Percentiles rank a stretch among this genome's conserved stretches.
phyloP scores from a whole-genome alignment of 495 filamentous ascomycete species.

The Evansstolkia leycettana region DNA sequence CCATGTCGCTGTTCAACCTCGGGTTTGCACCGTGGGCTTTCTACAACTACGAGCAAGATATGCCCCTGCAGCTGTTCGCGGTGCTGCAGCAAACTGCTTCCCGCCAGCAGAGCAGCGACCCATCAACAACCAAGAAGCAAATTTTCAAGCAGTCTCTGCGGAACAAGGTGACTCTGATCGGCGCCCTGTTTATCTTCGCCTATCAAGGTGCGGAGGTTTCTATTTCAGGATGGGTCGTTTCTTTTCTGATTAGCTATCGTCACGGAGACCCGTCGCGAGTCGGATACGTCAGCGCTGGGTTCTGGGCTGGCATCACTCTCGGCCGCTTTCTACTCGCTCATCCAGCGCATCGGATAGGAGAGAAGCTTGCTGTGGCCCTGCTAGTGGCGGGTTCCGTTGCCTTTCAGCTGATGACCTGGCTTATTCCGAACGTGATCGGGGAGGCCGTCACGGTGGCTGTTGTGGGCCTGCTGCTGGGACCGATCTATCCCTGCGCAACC shows the following conservation, averaged over 20 bases:
- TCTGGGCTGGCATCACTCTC: slow-evolving; percentile 59
- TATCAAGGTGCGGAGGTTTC: slow-evolving; percentile 73
- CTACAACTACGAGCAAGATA: slow-evolving; percentile 36
- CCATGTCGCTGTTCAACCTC: slow-evolving; percentile 35
- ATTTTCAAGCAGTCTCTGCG: slow-evolving; percentile 36
- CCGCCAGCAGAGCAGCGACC: slow-evolving; percentile 5
- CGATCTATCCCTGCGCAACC: slow-evolving; percentile 61
- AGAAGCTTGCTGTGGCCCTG: slow-evolving; percentile 51
- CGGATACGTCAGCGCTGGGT: slow-evolving; percentile 71
- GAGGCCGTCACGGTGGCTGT: slow-evolving; percentile 58
- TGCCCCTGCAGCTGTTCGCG: slow-evolving; percentile 14
- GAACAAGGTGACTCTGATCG: slow-evolving; percentile 51
- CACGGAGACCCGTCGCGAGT: slow-evolving; percentile 51
- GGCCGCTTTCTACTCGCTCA: slow-evolving; percentile 58
- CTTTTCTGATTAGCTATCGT: slow-evolving; percentile 60
- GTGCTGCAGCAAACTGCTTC: slow-evolving; percentile 26
- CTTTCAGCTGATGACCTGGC: slow-evolving; percentile 65
- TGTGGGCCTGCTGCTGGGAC: slow-evolving; percentile 68
- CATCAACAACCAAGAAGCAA: slow-evolving; percentile 20
- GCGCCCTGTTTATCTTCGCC: slow-evolving; percentile 66
- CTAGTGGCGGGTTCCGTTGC: slow-evolving; percentile 45
- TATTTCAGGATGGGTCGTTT: slow-evolving; percentile 72
- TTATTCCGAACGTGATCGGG: slow-evolving; percentile 58
- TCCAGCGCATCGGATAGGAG: slow-evolving; percentile 50
- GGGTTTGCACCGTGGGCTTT: slow-evolving; percentile 44